Conservation (phyloP, 1,139 yeast species). For the Maudiozyma humilis region DNA sequence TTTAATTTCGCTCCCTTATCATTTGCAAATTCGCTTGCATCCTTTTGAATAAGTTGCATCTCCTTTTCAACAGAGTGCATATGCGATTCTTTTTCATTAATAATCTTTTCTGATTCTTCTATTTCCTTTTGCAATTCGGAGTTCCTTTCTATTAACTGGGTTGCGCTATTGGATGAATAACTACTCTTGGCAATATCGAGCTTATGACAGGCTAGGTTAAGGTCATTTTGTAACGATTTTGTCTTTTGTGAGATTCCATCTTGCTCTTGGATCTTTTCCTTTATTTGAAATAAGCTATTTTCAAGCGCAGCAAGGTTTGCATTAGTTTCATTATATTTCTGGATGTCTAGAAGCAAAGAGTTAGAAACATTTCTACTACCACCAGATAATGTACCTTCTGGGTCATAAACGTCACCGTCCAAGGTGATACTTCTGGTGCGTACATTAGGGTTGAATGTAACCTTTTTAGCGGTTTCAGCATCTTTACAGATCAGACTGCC, state of each 20-base stretch:
- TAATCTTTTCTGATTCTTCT: constrained; percentile 35
- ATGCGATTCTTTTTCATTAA: constrained; percentile 33
- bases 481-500: constrained; percentile 76
- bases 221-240: constrained; percentile 52
- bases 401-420: constrained; percentile 93
- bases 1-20: constrained; percentile 77
- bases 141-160: constrained; percentile 42
- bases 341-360: constrained; percentile 58
- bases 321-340: constrained; percentile 52
- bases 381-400: constrained; percentile 92
- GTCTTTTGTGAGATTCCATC: constrained; percentile 45
- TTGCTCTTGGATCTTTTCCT: constrained; percentile 39
- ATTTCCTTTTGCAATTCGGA: constrained; percentile 46
- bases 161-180: constrained; percentile 51
- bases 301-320: constrained; percentile 38
- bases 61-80: constrained; percentile 35
- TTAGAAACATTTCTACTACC: constrained; percentile 66
- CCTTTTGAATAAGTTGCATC: constrained; percentile 55
- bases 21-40: constrained; percentile 70
- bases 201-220: constrained; percentile 62
- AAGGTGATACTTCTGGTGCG: constrained; percentile 81
- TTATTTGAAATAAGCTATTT: constrained; percentile 37
- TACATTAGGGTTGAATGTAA: constrained; percentile 78
- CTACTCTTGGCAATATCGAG: constrained; percentile 53
- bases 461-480: constrained; percentile 77